These are phyloP conservation scores for Gamsiella multidivaricata DNA, from an alignment of 192 early-diverging fungal species.

Conservation along the genomic window DNA sequence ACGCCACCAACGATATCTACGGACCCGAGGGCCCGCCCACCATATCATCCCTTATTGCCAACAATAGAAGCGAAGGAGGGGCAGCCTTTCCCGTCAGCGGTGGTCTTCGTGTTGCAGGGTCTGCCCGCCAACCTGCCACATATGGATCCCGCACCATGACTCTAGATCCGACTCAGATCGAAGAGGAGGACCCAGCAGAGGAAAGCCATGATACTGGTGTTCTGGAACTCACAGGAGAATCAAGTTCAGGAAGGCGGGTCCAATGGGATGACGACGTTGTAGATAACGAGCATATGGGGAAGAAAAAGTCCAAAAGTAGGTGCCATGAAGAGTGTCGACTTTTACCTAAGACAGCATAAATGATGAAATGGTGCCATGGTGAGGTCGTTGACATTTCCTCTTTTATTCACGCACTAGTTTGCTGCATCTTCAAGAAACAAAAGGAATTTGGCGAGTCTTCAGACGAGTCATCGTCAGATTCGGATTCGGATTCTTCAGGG, in stretches of 20 bases:
- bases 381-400: background rate
- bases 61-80: background rate
- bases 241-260: constrained; percentile 53
- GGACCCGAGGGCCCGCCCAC: constrained; percentile 16
- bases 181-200: constrained; percentile 29
- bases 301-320: constrained; percentile 77
- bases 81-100: background rate
- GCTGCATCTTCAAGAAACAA: constrained; percentile 79
- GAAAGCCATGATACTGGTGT: constrained; percentile 52
- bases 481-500: constrained; percentile 48
- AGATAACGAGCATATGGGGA: constrained; percentile 77
- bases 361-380: too few species aligned
- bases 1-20: constrained; percentile 30
- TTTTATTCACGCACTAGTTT: constrained; percentile 63
- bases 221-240: constrained; percentile 63
- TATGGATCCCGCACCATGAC: constrained; percentile 54
- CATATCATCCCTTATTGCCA: constrained; percentile 6
- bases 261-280: constrained; percentile 75
- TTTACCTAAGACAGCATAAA: background rate
- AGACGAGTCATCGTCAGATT: constrained; percentile 58
- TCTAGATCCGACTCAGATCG: constrained; percentile 35
- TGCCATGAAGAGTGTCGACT: background rate
- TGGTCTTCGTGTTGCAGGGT: constrained; percentile 12
- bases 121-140: constrained; percentile 22
- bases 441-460: constrained; percentile 62